Evolutionary conservation across 768 basidiomycete genomes (phyloP), one percentile per base, ranked within the genome.

Genomic region (Russula earlei): DNA sequence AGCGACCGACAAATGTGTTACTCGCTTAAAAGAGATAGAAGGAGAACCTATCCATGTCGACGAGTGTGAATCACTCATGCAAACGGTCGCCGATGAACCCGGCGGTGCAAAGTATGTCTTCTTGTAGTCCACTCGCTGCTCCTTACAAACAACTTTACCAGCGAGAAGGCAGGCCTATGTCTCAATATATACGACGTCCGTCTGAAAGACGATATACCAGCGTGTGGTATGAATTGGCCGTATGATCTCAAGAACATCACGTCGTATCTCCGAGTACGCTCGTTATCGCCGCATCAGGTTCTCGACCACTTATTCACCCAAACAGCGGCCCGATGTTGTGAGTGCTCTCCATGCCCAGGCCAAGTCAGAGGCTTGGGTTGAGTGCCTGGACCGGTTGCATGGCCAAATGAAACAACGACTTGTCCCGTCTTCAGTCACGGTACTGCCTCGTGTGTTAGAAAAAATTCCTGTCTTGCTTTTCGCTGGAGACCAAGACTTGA

Each of bases 201-300:
- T 24, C 72, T 87, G n/a, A 83, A 88, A 52, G 96, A 99, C 67
- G 77, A 78, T 12, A 72, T 67, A 34, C 96, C 96, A 17, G 85
- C 82, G 0, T 99, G 96, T 68, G 96, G 95, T 3, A 89, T 95
- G 91, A 95, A 93, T 71, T 99, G 94, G 95, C 95, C 94, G 7
- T 84, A 85, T 33, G 91, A 93, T 64, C 81, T 98, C 46, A 69
- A 75, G 3, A 79, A 82, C 45, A 73, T 98, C 9, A 85, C 83
- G 17, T 70, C 73, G 1, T 95, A 93, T 66, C 80, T 99, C 5
- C 81, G 80, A 25, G 95, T 96, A 67, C 50, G 89, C 74, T 31
- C 27, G 12, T 19, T 42, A 38, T 36, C 41, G 3, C 31, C 12
- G 5, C 25, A 17, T 27, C 20, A 6, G 25, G 5, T 42, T 43